Evolutionary conservation across 1,139 yeast species (phyloP).

Genomic region (Nakaseomyces bracarensis): DNA sequence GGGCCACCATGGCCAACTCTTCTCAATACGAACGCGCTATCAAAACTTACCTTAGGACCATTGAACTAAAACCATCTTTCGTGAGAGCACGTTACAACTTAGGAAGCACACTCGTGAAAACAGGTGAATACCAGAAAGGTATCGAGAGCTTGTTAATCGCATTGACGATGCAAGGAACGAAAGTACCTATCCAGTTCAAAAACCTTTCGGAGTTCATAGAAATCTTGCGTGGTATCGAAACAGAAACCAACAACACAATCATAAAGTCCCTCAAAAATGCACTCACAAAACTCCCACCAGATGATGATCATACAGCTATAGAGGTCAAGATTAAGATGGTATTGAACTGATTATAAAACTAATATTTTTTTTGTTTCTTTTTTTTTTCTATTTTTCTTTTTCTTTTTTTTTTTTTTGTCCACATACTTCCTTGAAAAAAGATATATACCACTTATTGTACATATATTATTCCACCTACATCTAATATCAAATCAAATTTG

Average conservation of each 20-base stretch:
- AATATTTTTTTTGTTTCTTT: neutral
- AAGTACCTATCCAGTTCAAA: neutral
- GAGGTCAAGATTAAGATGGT: constrained; percentile 1
- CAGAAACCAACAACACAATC: neutral
- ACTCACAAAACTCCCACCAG: neutral
- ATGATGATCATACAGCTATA: neutral
- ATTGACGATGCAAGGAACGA: constrained; percentile 1
- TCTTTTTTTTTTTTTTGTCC: neutral
- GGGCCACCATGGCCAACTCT: constrained; percentile 8
- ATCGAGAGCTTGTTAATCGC: constrained; percentile 4
- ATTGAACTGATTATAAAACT: neutral
- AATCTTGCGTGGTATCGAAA: neutral
- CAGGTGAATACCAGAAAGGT: constrained; percentile 1
- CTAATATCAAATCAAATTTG: too few species aligned
- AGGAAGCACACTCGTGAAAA: constrained; percentile 5
- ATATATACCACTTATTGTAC: too few species aligned
- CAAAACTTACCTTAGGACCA: constrained; percentile 1
- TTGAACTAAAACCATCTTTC: constrained; percentile 5
- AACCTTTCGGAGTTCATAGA: neutral
- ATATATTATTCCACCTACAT: too few species aligned
- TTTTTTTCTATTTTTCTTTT: neutral
- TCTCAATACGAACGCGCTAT: constrained; percentile 4
- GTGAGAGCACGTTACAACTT: constrained; percentile 7
- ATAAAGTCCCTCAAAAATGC: constrained; percentile 4
- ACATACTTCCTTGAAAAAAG: too few species aligned